Base-by-base conservation (phyloP, 2,329 filamentous ascomycete genomes). In the Alternaria tenuissima region DNA sequence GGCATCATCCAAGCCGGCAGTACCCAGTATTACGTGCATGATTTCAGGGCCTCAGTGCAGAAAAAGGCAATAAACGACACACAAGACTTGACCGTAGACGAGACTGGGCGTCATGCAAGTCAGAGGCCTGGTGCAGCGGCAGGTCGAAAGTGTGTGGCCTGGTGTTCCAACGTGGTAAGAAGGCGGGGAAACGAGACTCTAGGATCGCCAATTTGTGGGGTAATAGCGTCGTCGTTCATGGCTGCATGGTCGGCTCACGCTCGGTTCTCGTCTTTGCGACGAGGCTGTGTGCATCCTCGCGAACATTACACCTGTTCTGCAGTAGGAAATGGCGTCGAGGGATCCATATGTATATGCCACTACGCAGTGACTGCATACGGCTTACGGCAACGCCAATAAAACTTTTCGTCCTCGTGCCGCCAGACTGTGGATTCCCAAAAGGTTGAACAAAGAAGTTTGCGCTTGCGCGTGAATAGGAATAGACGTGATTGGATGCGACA, bases 151-250 rank as follows among this genome's bases (percentile, higher is more conserved):
- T 61, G 66, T 66, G 70, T 62, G 64, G 64, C 58, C 63, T 38
- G 68, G 61, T 67, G 67, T 56, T 62, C 69, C 55, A 74, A 72
- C 65, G 66, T 71, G 70, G 73, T 72, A 66, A 70, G 65, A 76
- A 75, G 72, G 75, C 74, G 75, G 76, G 75, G 68, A 72, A 49
- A 61, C 62, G 62, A 62, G 66, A 61, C 63, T 57, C 62, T 65
- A 47, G 66, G 67, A 73, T 73, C 70, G 71, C 66, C 74, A 75
- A 71, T 62, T 70, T 78, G 76, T 77, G 75, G 76, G 75, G 75
- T 77, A 78, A 77, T 74, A 70, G 66, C 65, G 61, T 65, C 66
- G 53, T 60, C 39, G 34, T 59, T 65, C 62, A 49, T 66, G 65
- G 58, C 64, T 68, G 63, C 70, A 64, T 64, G 52, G 49, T 67